Conservation (phyloP, 208 protist genomes). For the Endotrypanum monterogeii region DNA sequence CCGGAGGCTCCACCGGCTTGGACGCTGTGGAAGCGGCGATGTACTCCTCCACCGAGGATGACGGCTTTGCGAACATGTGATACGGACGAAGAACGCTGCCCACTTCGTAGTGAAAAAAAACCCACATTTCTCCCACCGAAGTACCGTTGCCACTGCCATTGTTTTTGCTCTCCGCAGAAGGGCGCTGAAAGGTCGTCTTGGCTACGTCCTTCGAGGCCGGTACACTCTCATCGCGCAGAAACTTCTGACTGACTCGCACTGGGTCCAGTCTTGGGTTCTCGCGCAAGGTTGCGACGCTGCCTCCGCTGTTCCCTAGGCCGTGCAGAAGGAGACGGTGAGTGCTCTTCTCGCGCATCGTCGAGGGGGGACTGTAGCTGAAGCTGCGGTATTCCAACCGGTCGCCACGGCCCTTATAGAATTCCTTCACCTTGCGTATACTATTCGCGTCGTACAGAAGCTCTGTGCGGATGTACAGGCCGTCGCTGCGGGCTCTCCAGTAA, state of each 20-base stretch:
- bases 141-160: slow-evolving; percentile 2
- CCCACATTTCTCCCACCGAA: slow-evolving; percentile 73
- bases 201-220: slow-evolving; percentile 63
- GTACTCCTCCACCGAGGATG: slow-evolving; percentile 78
- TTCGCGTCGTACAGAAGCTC: slow-evolving; percentile 75
- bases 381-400: slow-evolving; percentile 84
- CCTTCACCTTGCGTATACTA: slow-evolving; percentile 76
- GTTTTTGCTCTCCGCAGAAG: slow-evolving; percentile 21
- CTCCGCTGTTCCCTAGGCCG: slow-evolving; percentile 20
- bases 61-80: slow-evolving; percentile 78
- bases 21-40: slow-evolving; percentile 47
- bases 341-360: slow-evolving; percentile 35
- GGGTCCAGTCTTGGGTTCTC: slow-evolving; percentile 73
- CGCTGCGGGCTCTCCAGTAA: slow-evolving; percentile 81
- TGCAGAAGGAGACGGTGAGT: slow-evolving; percentile 38
- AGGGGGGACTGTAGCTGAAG: slow-evolving; percentile 59
- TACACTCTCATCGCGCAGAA: slow-evolving; percentile 49
- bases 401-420: slow-evolving; percentile 79
- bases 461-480: slow-evolving; percentile 76
- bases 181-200: slow-evolving; percentile 73
- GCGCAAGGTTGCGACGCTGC: slow-evolving; percentile 28
- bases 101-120: slow-evolving; percentile 82
- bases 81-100: slow-evolving; percentile 80
- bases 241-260: slow-evolving; percentile 87
- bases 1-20: slow-evolving; percentile 43